These are phyloP conservation scores for Leccinum pallidistipes DNA, from an alignment of 1,284 basidiomycete genomes.

Conservation along the genomic window DNA sequence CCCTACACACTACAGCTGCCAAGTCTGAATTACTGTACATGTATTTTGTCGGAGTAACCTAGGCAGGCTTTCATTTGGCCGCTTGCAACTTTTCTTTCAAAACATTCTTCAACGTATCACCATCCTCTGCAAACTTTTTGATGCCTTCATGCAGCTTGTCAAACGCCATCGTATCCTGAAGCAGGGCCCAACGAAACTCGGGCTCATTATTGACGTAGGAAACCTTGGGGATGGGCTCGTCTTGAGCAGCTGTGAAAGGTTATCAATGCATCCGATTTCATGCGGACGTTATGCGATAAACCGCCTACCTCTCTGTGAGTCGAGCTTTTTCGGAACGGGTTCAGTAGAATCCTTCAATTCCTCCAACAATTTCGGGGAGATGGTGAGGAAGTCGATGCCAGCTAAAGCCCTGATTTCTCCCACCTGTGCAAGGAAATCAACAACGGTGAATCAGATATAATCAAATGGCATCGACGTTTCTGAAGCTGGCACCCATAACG, in stretches of 20 bases:
- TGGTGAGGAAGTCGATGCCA: constrained; percentile 96
- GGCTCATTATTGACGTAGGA: constrained; percentile 90
- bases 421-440: constrained; percentile 41
- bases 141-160: constrained; percentile 97
- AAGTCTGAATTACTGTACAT: neutral
- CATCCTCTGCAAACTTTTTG: constrained; percentile 94
- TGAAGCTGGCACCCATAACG: constrained; percentile 99
- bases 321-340: constrained; percentile 83
- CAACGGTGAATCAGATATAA: neutral
- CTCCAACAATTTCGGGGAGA: constrained; percentile 87
- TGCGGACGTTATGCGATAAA: constrained; percentile 1
- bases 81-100: constrained; percentile 74
- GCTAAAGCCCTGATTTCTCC: constrained; percentile 95
- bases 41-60: neutral
- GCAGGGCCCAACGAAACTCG: constrained; percentile 90
- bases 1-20: no score
- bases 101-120: constrained; percentile 84
- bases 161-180: constrained; percentile 91
- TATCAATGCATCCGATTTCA: neutral
- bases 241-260: constrained; percentile 49
- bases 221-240: constrained; percentile 74
- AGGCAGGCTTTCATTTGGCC: constrained; percentile 3
- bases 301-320: constrained; percentile 58
- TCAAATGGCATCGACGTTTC: constrained; percentile 62
- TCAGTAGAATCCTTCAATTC: constrained; percentile 81